A percentile compares a stretch with the other conserved stretches of the same genome.
Conservation (phyloP, 192 early-diverging fungal species). For the Diversispora eburnea region DNA sequence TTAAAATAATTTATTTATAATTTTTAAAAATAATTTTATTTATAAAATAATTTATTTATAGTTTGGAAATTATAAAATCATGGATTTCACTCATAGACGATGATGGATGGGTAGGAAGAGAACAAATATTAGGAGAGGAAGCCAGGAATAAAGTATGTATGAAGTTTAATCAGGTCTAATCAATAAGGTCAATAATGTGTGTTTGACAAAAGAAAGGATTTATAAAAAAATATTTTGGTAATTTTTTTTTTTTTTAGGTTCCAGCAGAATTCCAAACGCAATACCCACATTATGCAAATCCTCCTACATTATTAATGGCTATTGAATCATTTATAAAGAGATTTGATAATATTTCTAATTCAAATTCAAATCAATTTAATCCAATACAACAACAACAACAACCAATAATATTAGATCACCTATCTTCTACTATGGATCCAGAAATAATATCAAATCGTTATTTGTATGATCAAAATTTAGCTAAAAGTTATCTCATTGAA, state of each 20-base stretch:
- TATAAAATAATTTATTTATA: slow-evolving; percentile 24
- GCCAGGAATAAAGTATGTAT: slow-evolving; percentile 72
- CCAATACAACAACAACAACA: neutral
- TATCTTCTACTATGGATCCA: slow-evolving; percentile 25
- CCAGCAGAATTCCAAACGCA: slow-evolving; percentile 90
- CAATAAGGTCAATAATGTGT: too few species aligned
- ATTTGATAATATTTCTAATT: slow-evolving; percentile 28
- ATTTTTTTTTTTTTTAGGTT: slow-evolving; percentile 40
- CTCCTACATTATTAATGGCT: slow-evolving; percentile 77
- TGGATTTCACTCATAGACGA: slow-evolving; percentile 78
- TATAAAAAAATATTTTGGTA: too few species aligned
- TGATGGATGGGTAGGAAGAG: slow-evolving; percentile 88
- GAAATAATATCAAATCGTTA: slow-evolving; percentile 35
- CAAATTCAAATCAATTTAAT: neutral
- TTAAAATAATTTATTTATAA: neutral
- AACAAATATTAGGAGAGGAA: slow-evolving; percentile 93
- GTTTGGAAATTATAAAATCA: slow-evolving; percentile 74
- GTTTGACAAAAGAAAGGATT: too few species aligned
- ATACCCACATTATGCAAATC: slow-evolving; percentile 89
- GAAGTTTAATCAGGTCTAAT: too few species aligned
- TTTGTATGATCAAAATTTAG: slow-evolving; percentile 42
- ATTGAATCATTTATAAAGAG: slow-evolving; percentile 66
- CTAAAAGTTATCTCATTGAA: slow-evolving; percentile 39
- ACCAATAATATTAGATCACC: neutral
- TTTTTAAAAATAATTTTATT: neutral